Percentiles rank a stretch among this genome's conserved stretches.
Evolutionary conservation across 1,284 basidiomycete genomes (phyloP).

Genomic region (Abortiporus biennis): DNA sequence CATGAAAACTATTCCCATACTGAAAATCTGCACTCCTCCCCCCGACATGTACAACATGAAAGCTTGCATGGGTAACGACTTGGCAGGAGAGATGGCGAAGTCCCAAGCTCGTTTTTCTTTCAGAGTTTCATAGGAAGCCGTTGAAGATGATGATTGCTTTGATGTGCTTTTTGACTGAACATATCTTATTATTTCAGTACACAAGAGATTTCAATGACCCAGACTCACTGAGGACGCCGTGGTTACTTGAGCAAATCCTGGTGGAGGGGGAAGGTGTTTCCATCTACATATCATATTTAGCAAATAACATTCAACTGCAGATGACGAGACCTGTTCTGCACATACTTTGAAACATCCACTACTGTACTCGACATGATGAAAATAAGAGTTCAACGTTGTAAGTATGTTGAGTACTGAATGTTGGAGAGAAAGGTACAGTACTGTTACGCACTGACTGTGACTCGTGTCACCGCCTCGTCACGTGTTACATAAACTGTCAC

Average conservation of each 20-base stretch:
- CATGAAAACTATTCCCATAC: conserved; percentile 91
- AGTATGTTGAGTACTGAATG: background rate
- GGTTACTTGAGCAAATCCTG: conserved; percentile 43
- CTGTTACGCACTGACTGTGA: too few species aligned
- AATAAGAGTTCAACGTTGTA: background rate
- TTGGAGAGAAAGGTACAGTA: too few species aligned
- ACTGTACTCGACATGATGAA: background rate
- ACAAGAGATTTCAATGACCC: conserved; percentile 6
- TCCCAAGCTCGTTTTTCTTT: conserved; percentile 87
- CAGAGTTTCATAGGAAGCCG: conserved; percentile 53
- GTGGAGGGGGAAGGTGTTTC: conserved; percentile 54
- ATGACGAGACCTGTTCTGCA: too few species aligned
- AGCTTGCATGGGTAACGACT: conserved; percentile 88
- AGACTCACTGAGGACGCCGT: conserved; percentile 16
- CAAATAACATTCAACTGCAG: background rate
- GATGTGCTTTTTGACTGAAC: conserved; percentile 28
- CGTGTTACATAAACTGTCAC: too few species aligned
- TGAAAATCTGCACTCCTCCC: conserved; percentile 88
- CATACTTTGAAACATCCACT: conserved; percentile 1
- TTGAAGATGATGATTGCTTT: conserved; percentile 29
- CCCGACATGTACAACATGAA: conserved; percentile 98
- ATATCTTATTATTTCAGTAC: background rate
- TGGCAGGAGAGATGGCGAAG: conserved; percentile 77
- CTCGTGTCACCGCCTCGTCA: too few species aligned
- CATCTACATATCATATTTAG: conserved; percentile 39